A percentile compares a stretch with the other conserved stretches of the same genome.
These are phyloP conservation scores for Lasiosphaeris hirsuta DNA, from an alignment of 495 filamentous ascomycete species.

Conservation along the genomic window DNA sequence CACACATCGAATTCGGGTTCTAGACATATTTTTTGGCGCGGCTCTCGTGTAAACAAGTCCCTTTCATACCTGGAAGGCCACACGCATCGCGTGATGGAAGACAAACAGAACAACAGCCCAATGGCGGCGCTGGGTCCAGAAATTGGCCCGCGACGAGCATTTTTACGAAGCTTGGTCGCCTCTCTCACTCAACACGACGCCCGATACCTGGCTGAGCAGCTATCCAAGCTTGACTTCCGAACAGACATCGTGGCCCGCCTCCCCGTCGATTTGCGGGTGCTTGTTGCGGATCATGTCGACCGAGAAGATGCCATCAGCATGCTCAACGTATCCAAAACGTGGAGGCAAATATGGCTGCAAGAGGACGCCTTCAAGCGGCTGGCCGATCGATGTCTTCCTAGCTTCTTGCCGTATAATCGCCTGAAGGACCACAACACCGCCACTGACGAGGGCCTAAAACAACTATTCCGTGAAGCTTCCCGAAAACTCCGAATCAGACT, in stretches of 20 bases:
- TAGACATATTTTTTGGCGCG: too few relatives aligned
- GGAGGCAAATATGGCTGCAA: conserved; percentile 30
- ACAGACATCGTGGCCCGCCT: conserved; percentile 30
- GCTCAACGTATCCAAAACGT: conserved; percentile 31
- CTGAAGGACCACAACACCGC: not conserved
- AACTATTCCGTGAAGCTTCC: not conserved
- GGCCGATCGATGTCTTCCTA: conserved; percentile 21
- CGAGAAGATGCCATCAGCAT: conserved; percentile 18
- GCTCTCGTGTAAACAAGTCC: too few relatives aligned
- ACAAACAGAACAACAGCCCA: too few relatives aligned
- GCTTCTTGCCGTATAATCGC: conserved; percentile 4
- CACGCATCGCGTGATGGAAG: too few relatives aligned
- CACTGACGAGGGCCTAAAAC: not conserved
- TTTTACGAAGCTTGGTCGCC: conserved; percentile 4
- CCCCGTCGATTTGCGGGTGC: conserved; percentile 31
- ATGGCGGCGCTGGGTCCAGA: conserved; percentile 8
- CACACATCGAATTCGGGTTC: too few relatives aligned
- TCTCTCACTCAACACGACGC: conserved; percentile 23
- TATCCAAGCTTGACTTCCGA: conserved; percentile 14
- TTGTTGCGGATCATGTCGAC: conserved; percentile 27
- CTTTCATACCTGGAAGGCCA: too few relatives aligned
- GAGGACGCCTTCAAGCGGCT: conserved; percentile 16
- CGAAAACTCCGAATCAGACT: conserved; percentile 6
- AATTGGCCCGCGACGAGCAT: conserved; percentile 1
- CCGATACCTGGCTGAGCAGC: conserved; percentile 25